A percentile compares a stretch with the other conserved stretches of the same genome.
Conservation (phyloP, 1,139 yeast species). For the Scheffersomyces insectosa region DNA sequence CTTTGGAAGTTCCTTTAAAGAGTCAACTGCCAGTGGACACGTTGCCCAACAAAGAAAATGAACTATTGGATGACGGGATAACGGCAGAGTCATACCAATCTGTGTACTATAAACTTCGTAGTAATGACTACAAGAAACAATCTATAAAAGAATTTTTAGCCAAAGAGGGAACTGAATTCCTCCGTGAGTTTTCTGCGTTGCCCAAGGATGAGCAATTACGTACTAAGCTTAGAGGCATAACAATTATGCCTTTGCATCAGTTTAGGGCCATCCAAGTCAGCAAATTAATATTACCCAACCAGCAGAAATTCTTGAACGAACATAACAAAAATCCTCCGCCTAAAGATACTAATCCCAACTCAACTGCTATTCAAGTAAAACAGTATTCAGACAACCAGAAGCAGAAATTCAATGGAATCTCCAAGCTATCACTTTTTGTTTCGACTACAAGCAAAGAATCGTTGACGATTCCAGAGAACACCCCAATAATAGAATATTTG, state of each 20-base stretch:
- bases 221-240: conserved; percentile 14
- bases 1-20: not conserved
- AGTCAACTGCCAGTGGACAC: conserved; percentile 19
- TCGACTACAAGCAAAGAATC: conserved; percentile 19
- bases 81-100: conserved; percentile 53
- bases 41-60: conserved; percentile 41
- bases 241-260: conserved; percentile 25
- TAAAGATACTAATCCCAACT: conserved; percentile 23
- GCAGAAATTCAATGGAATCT: conserved; percentile 70
- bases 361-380: conserved; percentile 38
- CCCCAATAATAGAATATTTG: conserved; percentile 60
- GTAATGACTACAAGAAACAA: conserved; percentile 51
- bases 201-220: conserved; percentile 14
- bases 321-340: conserved; percentile 21
- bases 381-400: conserved; percentile 56
- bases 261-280: conserved; percentile 34
- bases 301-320: conserved; percentile 28
- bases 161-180: conserved; percentile 23
- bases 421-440: conserved; percentile 66
- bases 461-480: conserved; percentile 43
- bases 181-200: conserved; percentile 9
- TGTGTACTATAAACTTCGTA: conserved; percentile 46
- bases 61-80: conserved; percentile 39
- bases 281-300: conserved; percentile 34
- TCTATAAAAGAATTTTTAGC: conserved; percentile 27